These are phyloP conservation scores for Boeremia lycopersici DNA, from an alignment of 2,329 filamentous ascomycete species.

Conservation along the genomic window DNA sequence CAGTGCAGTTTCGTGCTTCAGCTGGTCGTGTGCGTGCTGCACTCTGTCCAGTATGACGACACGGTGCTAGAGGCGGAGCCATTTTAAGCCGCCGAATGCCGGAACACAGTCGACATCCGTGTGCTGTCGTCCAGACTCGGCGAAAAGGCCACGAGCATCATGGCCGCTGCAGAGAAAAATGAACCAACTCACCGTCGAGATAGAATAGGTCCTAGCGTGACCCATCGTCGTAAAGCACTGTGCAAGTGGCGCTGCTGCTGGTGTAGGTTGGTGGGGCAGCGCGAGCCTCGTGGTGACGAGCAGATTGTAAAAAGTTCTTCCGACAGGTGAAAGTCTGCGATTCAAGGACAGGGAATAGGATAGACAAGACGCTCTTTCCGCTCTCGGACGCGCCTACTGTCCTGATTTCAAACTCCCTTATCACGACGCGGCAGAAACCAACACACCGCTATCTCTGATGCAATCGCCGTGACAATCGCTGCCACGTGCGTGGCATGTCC, in stretches of 20 bases:
- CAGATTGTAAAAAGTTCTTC: slow-evolving; percentile 2
- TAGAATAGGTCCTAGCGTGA: slow-evolving; percentile 44
- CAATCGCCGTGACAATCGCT: slow-evolving; percentile 17
- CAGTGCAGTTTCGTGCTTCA: background rate
- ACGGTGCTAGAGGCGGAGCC: slow-evolving; percentile 22
- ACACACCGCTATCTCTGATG: slow-evolving; percentile 32
- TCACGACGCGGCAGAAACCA: slow-evolving; percentile 19
- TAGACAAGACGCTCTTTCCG: slow-evolving; percentile 17
- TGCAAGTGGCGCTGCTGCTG: slow-evolving; percentile 10
- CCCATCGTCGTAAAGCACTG: slow-evolving; percentile 26
- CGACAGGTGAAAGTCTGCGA: slow-evolving; percentile 5
- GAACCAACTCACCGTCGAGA: slow-evolving; percentile 43
- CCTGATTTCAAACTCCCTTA: slow-evolving; percentile 20
- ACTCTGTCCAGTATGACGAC: slow-evolving; percentile 29
- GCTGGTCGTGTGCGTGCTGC: slow-evolving; percentile 30
- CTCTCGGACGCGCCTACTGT: slow-evolving; percentile 17
- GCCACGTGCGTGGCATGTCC: slow-evolving; percentile 22
- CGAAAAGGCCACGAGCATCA: slow-evolving; percentile 20
- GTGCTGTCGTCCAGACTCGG: slow-evolving; percentile 24
- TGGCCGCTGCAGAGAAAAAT: slow-evolving; percentile 16
- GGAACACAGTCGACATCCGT: slow-evolving; percentile 27
- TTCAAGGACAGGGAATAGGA: slow-evolving; percentile 3
- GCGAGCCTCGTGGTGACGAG: slow-evolving; percentile 2
- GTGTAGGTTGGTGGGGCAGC: slow-evolving; percentile 21
- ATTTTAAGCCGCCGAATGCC: slow-evolving; percentile 37